A percentile compares a stretch with the other conserved stretches of the same genome.
Evolutionary conservation across 2,329 filamentous ascomycete species (phyloP).

Genomic region (Scedosporium aurantiacum): DNA sequence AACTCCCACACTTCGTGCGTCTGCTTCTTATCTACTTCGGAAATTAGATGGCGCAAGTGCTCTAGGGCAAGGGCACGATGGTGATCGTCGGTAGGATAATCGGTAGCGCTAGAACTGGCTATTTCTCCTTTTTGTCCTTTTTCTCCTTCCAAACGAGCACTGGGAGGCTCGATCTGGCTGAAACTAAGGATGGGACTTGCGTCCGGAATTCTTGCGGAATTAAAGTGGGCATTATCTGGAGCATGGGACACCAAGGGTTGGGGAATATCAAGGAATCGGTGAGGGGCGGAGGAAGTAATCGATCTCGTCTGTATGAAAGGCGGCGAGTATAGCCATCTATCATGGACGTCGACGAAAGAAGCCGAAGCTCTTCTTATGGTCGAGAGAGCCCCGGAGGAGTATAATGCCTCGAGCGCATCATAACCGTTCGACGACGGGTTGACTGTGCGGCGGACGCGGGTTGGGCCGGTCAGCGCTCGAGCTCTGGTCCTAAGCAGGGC

Average conservation of each 20-base stretch:
- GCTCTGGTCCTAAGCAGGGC: neutral
- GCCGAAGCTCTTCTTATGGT: conserved; percentile 4
- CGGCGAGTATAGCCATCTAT: conserved; percentile 6
- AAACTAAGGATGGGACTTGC: neutral
- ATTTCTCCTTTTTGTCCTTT: neutral
- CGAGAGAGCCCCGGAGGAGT: conserved; percentile 4
- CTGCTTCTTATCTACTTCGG: neutral
- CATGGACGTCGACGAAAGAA: neutral
- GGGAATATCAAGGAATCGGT: conserved; percentile 7
- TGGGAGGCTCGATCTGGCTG: neutral
- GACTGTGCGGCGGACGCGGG: neutral
- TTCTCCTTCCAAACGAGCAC: neutral
- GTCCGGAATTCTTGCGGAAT: conserved; percentile 2
- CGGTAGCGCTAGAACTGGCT: neutral
- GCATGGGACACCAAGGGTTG: conserved; percentile 3
- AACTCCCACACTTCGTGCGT: neutral
- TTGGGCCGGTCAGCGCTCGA: neutral
- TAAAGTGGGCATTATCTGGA: neutral
- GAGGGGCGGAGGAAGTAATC: neutral
- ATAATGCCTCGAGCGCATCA: conserved; percentile 4
- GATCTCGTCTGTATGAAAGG: conserved; percentile 5
- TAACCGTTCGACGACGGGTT: neutral
- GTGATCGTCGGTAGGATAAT: neutral
- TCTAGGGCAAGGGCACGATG: neutral
- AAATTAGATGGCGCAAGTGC: conserved; percentile 2